Conservation (phyloP, 768 basidiomycete species). For the Phylloporus arenicola region DNA sequence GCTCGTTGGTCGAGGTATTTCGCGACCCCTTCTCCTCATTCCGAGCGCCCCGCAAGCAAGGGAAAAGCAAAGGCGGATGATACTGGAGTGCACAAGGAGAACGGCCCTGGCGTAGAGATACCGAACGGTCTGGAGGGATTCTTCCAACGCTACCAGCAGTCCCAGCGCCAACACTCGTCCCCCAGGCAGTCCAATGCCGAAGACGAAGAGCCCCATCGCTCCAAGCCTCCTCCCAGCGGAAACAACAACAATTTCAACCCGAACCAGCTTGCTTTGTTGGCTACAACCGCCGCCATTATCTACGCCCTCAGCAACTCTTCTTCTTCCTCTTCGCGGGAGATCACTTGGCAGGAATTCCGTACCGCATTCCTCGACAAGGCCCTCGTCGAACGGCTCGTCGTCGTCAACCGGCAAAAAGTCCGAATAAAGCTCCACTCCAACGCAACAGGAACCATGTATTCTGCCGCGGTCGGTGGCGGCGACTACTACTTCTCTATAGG, state of each 20-base stretch:
- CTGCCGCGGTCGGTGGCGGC: slow-evolving; percentile 46
- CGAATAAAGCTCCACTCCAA: slow-evolving; percentile 92
- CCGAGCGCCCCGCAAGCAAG: slow-evolving; percentile 28
- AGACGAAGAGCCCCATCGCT: slow-evolving; percentile 30
- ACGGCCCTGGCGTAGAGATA: slow-evolving; percentile 34
- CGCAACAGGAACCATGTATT: slow-evolving; percentile 75
- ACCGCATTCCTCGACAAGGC: slow-evolving; percentile 96
- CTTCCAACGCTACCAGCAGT: slow-evolving; percentile 59
- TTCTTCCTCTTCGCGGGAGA: slow-evolving; percentile 66
- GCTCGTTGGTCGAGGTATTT: slow-evolving; percentile 37
- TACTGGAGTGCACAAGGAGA: slow-evolving; percentile 29
- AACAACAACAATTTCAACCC: slow-evolving; percentile 49
- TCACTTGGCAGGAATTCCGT: slow-evolving; percentile 99
- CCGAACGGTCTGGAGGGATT: slow-evolving; percentile 74
- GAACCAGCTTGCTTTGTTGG: slow-evolving; percentile 55
- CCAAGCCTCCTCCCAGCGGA: slow-evolving; percentile 43
- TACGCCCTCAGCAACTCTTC: slow-evolving; percentile 51
- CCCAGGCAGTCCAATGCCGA: slow-evolving; percentile 25
- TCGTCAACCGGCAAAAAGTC: slow-evolving; percentile 86
- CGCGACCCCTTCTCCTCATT: slow-evolving; percentile 41
- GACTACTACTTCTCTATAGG: slow-evolving; percentile 97
- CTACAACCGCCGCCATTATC: slow-evolving; percentile 56
- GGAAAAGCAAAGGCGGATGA: slow-evolving; percentile 32
- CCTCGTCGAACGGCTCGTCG: slow-evolving; percentile 87
- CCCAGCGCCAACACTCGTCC: slow-evolving; percentile 30